phyloP scores from a whole-genome alignment of 2,329 filamentous ascomycete genomes.

The Fusarium chaquense region DNA sequence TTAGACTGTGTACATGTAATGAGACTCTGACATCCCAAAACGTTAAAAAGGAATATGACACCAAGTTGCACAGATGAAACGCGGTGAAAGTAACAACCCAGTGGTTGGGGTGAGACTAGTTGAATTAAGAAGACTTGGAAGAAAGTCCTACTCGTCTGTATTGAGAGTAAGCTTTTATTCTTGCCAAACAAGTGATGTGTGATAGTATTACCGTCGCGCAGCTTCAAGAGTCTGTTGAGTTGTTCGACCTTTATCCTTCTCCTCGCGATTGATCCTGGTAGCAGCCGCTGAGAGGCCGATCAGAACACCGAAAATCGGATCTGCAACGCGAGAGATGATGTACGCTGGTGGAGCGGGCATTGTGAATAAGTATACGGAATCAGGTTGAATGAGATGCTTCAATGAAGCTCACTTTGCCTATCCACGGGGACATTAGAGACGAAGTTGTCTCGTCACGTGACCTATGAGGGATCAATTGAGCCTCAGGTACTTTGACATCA shows the following conservation, averaged over 20 bases:
- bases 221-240: slow-evolving; percentile 63
- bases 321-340: slow-evolving; percentile 69
- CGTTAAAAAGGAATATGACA: neutral
- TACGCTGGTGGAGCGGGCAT: slow-evolving; percentile 67
- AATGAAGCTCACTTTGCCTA: neutral
- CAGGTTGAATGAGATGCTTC: slow-evolving; percentile 7
- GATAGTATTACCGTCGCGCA: slow-evolving; percentile 55
- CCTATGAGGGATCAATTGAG: neutral
- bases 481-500: too few relatives aligned
- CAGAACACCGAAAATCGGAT: slow-evolving; percentile 69
- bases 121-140: slow-evolving; percentile 40
- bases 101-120: neutral
- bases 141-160: slow-evolving; percentile 50
- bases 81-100: neutral
- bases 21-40: slow-evolving; percentile 17
- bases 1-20: slow-evolving; percentile 40
- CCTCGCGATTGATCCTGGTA: slow-evolving; percentile 70
- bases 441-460: neutral
- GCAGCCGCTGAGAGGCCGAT: slow-evolving; percentile 68
- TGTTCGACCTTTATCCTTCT: slow-evolving; percentile 68
- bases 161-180: slow-evolving; percentile 10
- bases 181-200: neutral
- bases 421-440: neutral
- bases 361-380: slow-evolving; percentile 14
- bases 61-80: slow-evolving; percentile 2